Evolutionary conservation across 2,329 filamentous ascomycete species (phyloP).

Genomic region (Balansia obtecta): DNA sequence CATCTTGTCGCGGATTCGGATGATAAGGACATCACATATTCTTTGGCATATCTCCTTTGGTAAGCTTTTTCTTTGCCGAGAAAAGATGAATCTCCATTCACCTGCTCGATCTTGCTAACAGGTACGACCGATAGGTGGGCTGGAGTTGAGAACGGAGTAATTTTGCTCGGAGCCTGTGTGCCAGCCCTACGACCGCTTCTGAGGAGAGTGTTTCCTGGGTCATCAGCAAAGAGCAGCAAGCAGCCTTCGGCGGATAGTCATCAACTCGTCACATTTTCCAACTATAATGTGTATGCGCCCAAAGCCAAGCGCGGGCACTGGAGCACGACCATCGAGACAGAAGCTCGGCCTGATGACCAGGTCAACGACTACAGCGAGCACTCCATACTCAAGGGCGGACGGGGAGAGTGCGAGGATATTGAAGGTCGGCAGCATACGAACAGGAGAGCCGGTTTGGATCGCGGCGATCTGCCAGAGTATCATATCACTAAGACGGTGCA

Average conservation of each 20-base stretch:
- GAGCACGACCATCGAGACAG: constrained; percentile 6
- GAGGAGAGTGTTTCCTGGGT: constrained; percentile 4
- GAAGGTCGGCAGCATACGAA: constrained; percentile 1
- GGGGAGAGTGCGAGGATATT: constrained; percentile 1
- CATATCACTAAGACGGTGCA: constrained; percentile 5
- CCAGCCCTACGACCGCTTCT: constrained; percentile 5
- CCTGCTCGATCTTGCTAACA: neutral
- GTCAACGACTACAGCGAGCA: constrained; percentile 2
- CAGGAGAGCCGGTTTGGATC: neutral
- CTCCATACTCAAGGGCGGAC: constrained; percentile 1
- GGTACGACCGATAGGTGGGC: constrained; percentile 1
- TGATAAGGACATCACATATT: constrained; percentile 5
- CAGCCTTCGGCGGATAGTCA: neutral
- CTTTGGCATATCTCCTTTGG: constrained; percentile 4
- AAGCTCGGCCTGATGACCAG: neutral
- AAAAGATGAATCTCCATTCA: too few relatives aligned
- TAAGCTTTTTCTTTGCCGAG: neutral
- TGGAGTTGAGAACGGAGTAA: constrained; percentile 6
- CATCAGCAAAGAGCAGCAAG: neutral
- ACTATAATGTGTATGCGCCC: constrained; percentile 3
- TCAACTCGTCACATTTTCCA: constrained; percentile 5
- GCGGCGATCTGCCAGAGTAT: neutral
- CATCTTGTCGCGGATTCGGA: constrained; percentile 5
- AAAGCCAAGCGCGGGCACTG: constrained; percentile 3
- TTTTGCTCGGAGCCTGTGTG: constrained; percentile 5